A percentile compares a stretch with the other conserved stretches of the same genome.
These are phyloP conservation scores for Herpotrichia juniperi DNA, from an alignment of 2,329 filamentous ascomycete genomes.

Conservation along the genomic window DNA sequence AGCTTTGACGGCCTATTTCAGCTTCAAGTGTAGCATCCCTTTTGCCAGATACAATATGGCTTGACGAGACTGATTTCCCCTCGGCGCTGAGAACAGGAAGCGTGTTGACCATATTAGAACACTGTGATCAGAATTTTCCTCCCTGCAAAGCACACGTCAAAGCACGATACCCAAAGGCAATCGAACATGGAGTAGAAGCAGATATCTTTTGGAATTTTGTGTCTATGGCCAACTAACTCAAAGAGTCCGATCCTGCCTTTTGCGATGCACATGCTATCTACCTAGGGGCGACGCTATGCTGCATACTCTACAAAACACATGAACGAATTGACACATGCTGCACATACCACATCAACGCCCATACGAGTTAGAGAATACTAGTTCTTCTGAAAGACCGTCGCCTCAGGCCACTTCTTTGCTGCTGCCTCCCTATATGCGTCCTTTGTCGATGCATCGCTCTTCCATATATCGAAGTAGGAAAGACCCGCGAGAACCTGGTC, in stretches of 20 bases:
- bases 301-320: conserved; percentile 3
- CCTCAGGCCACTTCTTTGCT: conserved; percentile 46
- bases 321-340: neutral
- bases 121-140: too few relatives aligned
- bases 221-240: neutral
- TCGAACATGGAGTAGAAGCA: too few relatives aligned
- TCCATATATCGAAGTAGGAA: conserved; percentile 57
- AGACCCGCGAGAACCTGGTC: conserved; percentile 64
- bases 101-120: too few relatives aligned
- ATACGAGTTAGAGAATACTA: neutral
- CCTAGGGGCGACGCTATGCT: neutral
- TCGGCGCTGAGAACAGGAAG: too few relatives aligned
- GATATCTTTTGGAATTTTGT: neutral
- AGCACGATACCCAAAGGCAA: too few relatives aligned
- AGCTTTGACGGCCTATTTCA: too few relatives aligned
- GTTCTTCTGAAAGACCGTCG: conserved; percentile 39
- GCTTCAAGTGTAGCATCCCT: too few relatives aligned
- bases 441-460: conserved; percentile 55
- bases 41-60: too few relatives aligned
- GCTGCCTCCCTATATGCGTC: conserved; percentile 55
- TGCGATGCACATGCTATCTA: conserved; percentile 2
- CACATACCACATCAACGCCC: neutral
- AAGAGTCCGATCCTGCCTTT: neutral
- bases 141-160: too few relatives aligned
- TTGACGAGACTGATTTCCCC: too few relatives aligned